Conservation (phyloP, 345 rosid genomes). For the Gossypium australe region DNA sequence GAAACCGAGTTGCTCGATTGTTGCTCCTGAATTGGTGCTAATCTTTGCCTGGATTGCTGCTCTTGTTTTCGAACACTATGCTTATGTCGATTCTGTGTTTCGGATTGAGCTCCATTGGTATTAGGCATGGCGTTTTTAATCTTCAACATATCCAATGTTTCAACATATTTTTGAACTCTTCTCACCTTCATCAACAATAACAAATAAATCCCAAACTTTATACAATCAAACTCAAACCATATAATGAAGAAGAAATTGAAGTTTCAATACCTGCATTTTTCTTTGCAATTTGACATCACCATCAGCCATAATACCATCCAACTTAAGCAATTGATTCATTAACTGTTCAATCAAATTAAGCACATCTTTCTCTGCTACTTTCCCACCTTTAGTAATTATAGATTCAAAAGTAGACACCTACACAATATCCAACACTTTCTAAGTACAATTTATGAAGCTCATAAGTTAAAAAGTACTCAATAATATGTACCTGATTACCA, state of each 20-base stretch:
- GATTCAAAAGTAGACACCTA: slow-evolving; percentile 86
- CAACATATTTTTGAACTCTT: slow-evolving; percentile 92
- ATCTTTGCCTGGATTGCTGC: slow-evolving; percentile 32
- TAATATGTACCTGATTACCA: slow-evolving; percentile 58
- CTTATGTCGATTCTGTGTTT: slow-evolving; percentile 28
- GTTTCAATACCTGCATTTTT: slow-evolving; percentile 76
- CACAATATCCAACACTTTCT: slow-evolving; percentile 3
- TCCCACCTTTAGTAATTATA: slow-evolving; percentile 64
- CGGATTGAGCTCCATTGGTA: slow-evolving; percentile 36
- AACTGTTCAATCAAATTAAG: slow-evolving; percentile 60
- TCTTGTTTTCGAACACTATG: slow-evolving; percentile 34
- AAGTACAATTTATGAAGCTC: not conserved
- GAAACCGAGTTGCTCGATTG: slow-evolving; percentile 38
- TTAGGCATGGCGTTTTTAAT: slow-evolving; percentile 56
- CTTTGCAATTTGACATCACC: slow-evolving; percentile 94
- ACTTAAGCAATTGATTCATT: slow-evolving; percentile 89
- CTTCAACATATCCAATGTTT: slow-evolving; percentile 79
- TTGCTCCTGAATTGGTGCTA: slow-evolving; percentile 38
- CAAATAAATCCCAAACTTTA: not conserved
- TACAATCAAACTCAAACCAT: not conserved
- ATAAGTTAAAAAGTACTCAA: not conserved
- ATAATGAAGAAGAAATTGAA: not conserved
- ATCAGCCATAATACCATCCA: slow-evolving; percentile 79
- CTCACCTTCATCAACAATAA: slow-evolving; percentile 47
- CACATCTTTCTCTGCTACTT: slow-evolving; percentile 67